These are phyloP conservation scores for Lagenaria siceraria DNA, from an alignment of 306 rosid species.

Conservation along the genomic window DNA sequence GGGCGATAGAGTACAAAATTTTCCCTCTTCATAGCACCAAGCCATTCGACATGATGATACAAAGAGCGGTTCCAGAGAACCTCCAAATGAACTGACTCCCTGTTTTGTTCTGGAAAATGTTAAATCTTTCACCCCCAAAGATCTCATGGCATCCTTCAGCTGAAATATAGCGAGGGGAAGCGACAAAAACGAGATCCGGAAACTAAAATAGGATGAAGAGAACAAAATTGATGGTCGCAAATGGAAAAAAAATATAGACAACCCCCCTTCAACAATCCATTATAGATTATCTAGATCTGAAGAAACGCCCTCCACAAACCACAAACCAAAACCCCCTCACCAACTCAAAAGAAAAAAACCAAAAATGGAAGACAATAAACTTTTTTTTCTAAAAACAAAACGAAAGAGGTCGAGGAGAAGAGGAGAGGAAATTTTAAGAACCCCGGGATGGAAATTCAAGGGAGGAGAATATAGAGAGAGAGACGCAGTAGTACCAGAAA, in stretches of 20 bases:
- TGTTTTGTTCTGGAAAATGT: neutral
- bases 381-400: neutral
- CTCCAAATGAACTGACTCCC: neutral
- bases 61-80: neutral
- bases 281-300: neutral
- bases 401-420: neutral
- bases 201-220: neutral
- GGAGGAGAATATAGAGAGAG: neutral
- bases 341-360: neutral
- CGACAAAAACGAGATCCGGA: neutral
- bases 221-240: neutral
- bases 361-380: neutral
- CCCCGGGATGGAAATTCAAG: neutral
- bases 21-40: neutral
- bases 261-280: neutral
- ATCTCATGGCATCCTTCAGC: neutral
- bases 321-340: neutral
- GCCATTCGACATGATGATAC: neutral
- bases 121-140: neutral
- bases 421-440: neutral
- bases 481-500: constrained; percentile 35
- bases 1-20: neutral
- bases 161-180: neutral
- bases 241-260: neutral
- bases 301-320: neutral